Evolutionary conservation across 108 stramenopile genomes (phyloP).

Genomic region (Cyclostephanos tholiformis): DNA sequence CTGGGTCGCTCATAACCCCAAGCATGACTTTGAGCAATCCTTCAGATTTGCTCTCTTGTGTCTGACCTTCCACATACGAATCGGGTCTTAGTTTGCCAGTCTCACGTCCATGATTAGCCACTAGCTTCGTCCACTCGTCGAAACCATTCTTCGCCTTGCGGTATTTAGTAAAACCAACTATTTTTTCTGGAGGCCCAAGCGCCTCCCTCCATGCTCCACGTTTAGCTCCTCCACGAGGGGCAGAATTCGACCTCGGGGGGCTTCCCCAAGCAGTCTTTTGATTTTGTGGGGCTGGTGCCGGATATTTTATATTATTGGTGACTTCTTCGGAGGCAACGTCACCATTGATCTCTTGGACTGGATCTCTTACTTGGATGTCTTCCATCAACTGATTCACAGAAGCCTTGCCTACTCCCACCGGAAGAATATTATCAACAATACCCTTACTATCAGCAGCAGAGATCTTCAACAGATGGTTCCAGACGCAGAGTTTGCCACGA

Average conservation of each 20-base stretch:
- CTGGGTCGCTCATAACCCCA: constrained; percentile 34
- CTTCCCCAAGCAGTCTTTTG: constrained; percentile 21
- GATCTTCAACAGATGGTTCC: constrained; percentile 86
- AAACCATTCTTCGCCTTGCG: constrained; percentile 61
- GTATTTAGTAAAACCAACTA: constrained; percentile 63
- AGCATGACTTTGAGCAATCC: constrained; percentile 48
- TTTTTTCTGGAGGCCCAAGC: constrained; percentile 62
- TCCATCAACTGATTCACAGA: constrained; percentile 60
- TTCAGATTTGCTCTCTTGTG: constrained; percentile 23
- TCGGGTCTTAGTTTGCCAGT: constrained; percentile 16
- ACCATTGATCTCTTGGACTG: constrained; percentile 7
- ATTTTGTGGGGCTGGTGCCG: constrained; percentile 2
- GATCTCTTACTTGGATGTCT: constrained; percentile 50
- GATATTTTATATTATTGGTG: neutral
- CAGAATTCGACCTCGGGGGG: constrained; percentile 32
- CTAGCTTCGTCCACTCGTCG: constrained; percentile 58
- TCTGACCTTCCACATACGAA: constrained; percentile 23
- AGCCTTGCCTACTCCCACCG: constrained; percentile 69
- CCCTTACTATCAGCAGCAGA: constrained; percentile 68
- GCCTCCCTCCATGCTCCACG: constrained; percentile 74
- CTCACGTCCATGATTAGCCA: constrained; percentile 8
- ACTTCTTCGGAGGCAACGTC: neutral
- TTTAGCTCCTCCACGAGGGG: constrained; percentile 45
- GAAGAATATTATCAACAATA: constrained; percentile 75
- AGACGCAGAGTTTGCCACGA: constrained; percentile 91